Conservation (phyloP, 2,329 filamentous ascomycete genomes). For the Polytolypa hystricis region DNA sequence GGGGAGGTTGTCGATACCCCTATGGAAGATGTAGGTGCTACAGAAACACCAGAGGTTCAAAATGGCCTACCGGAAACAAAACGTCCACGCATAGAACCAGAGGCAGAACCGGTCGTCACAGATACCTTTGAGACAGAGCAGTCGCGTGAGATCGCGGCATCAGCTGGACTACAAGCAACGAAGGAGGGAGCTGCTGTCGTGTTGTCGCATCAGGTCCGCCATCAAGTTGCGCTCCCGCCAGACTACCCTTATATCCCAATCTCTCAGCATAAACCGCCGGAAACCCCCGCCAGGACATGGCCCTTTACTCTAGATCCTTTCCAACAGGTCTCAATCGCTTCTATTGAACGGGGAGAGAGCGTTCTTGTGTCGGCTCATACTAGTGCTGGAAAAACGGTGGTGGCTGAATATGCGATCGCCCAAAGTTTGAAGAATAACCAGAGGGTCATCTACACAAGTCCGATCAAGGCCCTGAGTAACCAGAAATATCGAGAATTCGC, state of each 20-base stretch:
- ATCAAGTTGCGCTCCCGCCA: slow-evolving; percentile 89
- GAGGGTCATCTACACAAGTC: slow-evolving; percentile 96
- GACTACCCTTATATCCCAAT: slow-evolving; percentile 94
- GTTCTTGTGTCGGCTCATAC: slow-evolving; percentile 95
- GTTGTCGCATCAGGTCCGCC: slow-evolving; percentile 92
- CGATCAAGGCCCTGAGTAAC: slow-evolving; percentile 97
- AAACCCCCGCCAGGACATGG: slow-evolving; percentile 71
- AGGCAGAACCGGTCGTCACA: slow-evolving; percentile 70
- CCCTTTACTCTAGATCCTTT: slow-evolving; percentile 93
- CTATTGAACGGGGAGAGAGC: slow-evolving; percentile 92
- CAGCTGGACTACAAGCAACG: slow-evolving; percentile 54
- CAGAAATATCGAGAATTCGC: slow-evolving; percentile 97
- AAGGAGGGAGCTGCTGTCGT: slow-evolving; percentile 57
- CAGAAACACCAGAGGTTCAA: slow-evolving; percentile 5
- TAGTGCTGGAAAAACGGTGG: slow-evolving; percentile 94
- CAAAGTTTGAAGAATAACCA: slow-evolving; percentile 96
- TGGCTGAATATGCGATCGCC: slow-evolving; percentile 95
- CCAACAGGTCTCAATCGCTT: slow-evolving; percentile 86
- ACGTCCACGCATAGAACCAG: slow-evolving; percentile 43
- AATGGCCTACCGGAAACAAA: slow-evolving; percentile 35
- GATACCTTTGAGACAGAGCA: slow-evolving; percentile 93
- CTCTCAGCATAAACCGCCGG: slow-evolving; percentile 83
- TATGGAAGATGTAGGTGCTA: slow-evolving; percentile 11
- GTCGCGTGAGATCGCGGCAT: slow-evolving; percentile 76
- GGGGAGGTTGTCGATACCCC: slow-evolving; percentile 19